Evolutionary conservation across 352 stramenopile species (phyloP).

Genomic region (Thalassiosira hispida): DNA sequence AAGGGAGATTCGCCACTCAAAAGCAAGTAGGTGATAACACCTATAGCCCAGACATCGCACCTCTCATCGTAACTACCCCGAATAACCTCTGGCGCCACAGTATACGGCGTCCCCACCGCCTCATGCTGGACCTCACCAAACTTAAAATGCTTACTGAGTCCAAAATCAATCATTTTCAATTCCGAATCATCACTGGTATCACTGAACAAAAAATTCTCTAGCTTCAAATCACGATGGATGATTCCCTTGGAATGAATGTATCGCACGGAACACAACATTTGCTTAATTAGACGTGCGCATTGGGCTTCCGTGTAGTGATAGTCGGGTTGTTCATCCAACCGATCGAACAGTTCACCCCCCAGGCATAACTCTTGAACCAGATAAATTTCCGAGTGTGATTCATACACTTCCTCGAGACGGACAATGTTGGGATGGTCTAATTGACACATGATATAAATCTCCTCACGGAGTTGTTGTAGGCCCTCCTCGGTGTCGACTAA

Average conservation of each 20-base stretch:
- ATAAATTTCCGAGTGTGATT: slow-evolving; percentile 92
- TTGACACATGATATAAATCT: slow-evolving; percentile 87
- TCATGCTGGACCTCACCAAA: slow-evolving; percentile 89
- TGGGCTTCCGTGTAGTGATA: slow-evolving; percentile 96
- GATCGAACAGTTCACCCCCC: slow-evolving; percentile 92
- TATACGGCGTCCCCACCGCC: slow-evolving; percentile 94
- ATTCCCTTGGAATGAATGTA: slow-evolving; percentile 95
- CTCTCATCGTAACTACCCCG: slow-evolving; percentile 67
- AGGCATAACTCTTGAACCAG: slow-evolving; percentile 97
- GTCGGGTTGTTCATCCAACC: slow-evolving; percentile 85
- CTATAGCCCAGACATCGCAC: slow-evolving; percentile 83
- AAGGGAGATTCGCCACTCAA: slow-evolving; percentile 92
- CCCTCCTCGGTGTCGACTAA: slow-evolving; percentile 67
- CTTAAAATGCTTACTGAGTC: slow-evolving; percentile 87
- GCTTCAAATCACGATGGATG: slow-evolving; percentile 98
- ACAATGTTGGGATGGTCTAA: slow-evolving; percentile 90
- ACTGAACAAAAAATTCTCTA: slow-evolving; percentile 95
- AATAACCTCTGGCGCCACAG: slow-evolving; percentile 89
- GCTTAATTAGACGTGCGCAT: slow-evolving; percentile 93
- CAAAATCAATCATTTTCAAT: slow-evolving; percentile 99
- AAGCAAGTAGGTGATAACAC: slow-evolving; percentile 85
- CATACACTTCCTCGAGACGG: slow-evolving; percentile 91
- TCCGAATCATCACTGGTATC: slow-evolving; percentile 88
- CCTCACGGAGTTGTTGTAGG: slow-evolving; percentile 77
- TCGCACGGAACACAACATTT: slow-evolving; percentile 95